Evolutionary conservation across 2,329 filamentous ascomycete species (phyloP), one percentile per base, ranked within the genome.

Genomic region (Cryphonectria parasitica): DNA sequence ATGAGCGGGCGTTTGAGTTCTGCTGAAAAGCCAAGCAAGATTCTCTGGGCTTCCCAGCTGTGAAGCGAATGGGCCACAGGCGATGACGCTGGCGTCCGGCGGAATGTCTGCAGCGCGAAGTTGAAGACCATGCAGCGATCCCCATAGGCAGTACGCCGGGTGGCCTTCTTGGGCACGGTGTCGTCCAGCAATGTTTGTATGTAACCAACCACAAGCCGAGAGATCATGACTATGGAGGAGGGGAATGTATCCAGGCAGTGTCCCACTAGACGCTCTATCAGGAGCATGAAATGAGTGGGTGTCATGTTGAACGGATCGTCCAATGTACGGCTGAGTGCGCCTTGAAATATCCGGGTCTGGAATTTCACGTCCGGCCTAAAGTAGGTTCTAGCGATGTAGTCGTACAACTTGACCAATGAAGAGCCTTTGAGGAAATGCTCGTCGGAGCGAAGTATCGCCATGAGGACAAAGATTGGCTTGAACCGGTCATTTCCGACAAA

Each of bases 21-120:
- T 34, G 84, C 82, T 0, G 88, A 89, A 76, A 86, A 81, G 25
- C 82, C 80, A 34, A 91, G 77, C 39, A 91, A 79, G 6, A 83
- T 78, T 64, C 82, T 85, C 73, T 90, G 87, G 0, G 88, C 88
- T 68, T 85, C 82, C 89, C 89, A 91, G 72, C 86, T 87, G 77
- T 84, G 81, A 4, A 77, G 76, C 77, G 82, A 82, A 52, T 83
- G 80, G 22, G 73, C 70, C 13, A 80, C 34, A 0, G 79, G 77
- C 17, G 70, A 71, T n/a, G 76, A 72, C 0, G 75, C 73, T 3
- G 83, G 76, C 22, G 80, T 79, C 64, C 75, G 75, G 34, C 78
- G 79, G 28, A 87, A 79, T 7, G 77, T 74, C 31, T 70, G 71
- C 7, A 87, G 75, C 1, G 81, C 77, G 34, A 74, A 67, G 73